Percentiles rank a stretch among this genome's conserved stretches.
These are phyloP conservation scores for Thymus quinquecostatus DNA, from an alignment of 257 asterid species.

Conservation along the genomic window DNA sequence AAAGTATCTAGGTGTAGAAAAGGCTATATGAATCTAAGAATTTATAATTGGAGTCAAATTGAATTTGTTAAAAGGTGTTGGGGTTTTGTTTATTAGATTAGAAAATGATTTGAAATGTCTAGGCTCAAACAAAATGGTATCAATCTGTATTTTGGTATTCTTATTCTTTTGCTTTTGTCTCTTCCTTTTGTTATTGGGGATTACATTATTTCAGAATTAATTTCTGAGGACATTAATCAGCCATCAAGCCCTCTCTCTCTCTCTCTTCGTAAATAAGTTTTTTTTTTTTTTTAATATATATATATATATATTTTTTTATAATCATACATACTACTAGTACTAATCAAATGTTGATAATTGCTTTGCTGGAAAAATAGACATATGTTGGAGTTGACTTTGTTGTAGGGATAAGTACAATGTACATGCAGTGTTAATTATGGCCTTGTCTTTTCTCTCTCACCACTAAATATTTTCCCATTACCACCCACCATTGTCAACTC, in stretches of 20 bases:
- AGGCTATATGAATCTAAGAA: not conserved
- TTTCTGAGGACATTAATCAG: not conserved
- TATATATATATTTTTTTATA: not conserved
- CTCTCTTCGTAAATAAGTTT: too few species aligned
- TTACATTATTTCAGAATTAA: not conserved
- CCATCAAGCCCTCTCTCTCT: too few species aligned
- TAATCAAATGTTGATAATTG: slow-evolving; percentile 2
- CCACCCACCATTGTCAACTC: slow-evolving; percentile 30
- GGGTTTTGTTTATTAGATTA: not conserved
- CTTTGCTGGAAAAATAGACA: not conserved
- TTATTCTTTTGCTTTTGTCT: not conserved
- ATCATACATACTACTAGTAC: too few species aligned
- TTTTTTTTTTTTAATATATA: too few species aligned
- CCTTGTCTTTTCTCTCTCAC: not conserved
- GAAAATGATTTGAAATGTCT: slow-evolving; percentile 15
- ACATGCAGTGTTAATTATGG: not conserved
- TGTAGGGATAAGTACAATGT: slow-evolving; percentile 33
- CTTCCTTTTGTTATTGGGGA: not conserved
- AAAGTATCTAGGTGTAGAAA: slow-evolving; percentile 30
- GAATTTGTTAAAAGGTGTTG: not conserved
- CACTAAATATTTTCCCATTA: slow-evolving; percentile 15
- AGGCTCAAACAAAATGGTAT: not conserved
- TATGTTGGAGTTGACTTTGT: slow-evolving; percentile 38
- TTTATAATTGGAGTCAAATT: slow-evolving; percentile 1
- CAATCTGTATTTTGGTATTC: not conserved